Percentiles rank a stretch among this genome's conserved stretches.
Evolutionary conservation across 2,329 filamentous ascomycete genomes (phyloP).

Genomic region (Alternaria longipes): DNA sequence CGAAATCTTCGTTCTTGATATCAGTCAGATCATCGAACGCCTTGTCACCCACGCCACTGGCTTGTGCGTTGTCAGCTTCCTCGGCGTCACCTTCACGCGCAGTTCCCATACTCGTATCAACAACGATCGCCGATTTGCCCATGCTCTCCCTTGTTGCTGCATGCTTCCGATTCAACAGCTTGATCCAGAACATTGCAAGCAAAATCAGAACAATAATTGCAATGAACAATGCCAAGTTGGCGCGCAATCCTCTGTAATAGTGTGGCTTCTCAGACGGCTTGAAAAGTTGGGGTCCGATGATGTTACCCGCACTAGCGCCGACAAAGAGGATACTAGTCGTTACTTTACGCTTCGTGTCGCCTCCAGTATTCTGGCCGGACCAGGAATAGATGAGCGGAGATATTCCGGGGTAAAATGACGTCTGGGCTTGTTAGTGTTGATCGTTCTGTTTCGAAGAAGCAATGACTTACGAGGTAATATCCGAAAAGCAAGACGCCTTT

Average conservation of each 20-base stretch:
- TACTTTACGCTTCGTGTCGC: slow-evolving; percentile 75
- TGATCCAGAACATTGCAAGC: slow-evolving; percentile 59
- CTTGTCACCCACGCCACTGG: slow-evolving; percentile 54
- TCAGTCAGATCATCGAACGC: slow-evolving; percentile 69
- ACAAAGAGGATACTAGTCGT: slow-evolving; percentile 72
- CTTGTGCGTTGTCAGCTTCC: slow-evolving; percentile 32
- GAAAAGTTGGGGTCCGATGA: slow-evolving; percentile 72
- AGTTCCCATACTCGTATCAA: slow-evolving; percentile 69
- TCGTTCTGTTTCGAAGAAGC: background rate
- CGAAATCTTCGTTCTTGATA: slow-evolving; percentile 70
- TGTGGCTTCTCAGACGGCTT: slow-evolving; percentile 67
- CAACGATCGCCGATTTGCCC: slow-evolving; percentile 67
- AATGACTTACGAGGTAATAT: slow-evolving; percentile 59
- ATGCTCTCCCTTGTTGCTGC: slow-evolving; percentile 63
- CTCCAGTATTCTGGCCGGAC: slow-evolving; percentile 70
- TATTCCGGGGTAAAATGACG: slow-evolving; percentile 68
- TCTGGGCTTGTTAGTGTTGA: slow-evolving; percentile 26
- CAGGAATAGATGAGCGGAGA: slow-evolving; percentile 69
- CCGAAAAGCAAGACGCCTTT: slow-evolving; percentile 64
- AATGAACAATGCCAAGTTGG: slow-evolving; percentile 59
- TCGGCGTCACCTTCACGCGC: slow-evolving; percentile 54
- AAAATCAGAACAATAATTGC: slow-evolving; percentile 58
- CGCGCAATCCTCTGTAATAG: slow-evolving; percentile 66
- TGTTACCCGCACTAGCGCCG: slow-evolving; percentile 71
- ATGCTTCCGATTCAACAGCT: slow-evolving; percentile 64